A percentile compares a stretch with the other conserved stretches of the same genome.
These are phyloP conservation scores for Penicillium diatomitis DNA, from an alignment of 495 filamentous ascomycete species.

Conservation along the genomic window DNA sequence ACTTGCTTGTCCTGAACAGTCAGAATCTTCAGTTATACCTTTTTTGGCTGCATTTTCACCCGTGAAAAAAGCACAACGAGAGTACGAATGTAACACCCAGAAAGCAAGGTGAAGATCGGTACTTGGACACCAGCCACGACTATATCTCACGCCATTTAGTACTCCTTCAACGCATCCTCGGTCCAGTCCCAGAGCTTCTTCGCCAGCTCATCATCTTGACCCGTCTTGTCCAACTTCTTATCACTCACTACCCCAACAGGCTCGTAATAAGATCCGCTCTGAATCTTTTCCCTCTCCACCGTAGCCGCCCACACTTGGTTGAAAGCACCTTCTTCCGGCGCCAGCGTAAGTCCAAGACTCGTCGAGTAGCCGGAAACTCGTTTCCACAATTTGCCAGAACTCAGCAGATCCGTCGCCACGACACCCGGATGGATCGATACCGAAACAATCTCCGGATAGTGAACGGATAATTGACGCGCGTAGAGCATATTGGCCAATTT, in stretches of 20 bases:
- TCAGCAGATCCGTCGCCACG: conserved; percentile 26
- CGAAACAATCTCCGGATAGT: conserved; percentile 26
- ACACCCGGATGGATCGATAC: conserved; percentile 37
- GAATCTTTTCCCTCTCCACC: conserved; percentile 14
- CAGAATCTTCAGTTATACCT: no score
- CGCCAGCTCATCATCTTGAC: conserved; percentile 35
- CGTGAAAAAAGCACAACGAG: no score
- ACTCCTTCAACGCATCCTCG: conserved; percentile 8
- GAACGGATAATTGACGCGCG: conserved; percentile 42
- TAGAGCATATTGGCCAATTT: conserved; percentile 64
- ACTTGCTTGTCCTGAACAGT: no score
- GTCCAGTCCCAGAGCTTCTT: conserved; percentile 50
- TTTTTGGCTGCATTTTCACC: no score
- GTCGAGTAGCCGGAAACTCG: no score
- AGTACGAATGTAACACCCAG: no score
- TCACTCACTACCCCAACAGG: conserved; percentile 33
- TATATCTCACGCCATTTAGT: neutral
- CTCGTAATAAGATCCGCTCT: conserved; percentile 39
- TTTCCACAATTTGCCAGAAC: conserved; percentile 7
- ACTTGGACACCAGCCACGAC: no score
- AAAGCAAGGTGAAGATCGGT: no score
- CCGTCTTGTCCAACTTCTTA: conserved; percentile 11
- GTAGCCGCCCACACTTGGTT: conserved; percentile 50
- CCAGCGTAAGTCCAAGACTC: neutral
- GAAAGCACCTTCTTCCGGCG: conserved; percentile 28